Conservation (phyloP, 164 flowering plant species). For the Cinnamomum chago region DNA sequence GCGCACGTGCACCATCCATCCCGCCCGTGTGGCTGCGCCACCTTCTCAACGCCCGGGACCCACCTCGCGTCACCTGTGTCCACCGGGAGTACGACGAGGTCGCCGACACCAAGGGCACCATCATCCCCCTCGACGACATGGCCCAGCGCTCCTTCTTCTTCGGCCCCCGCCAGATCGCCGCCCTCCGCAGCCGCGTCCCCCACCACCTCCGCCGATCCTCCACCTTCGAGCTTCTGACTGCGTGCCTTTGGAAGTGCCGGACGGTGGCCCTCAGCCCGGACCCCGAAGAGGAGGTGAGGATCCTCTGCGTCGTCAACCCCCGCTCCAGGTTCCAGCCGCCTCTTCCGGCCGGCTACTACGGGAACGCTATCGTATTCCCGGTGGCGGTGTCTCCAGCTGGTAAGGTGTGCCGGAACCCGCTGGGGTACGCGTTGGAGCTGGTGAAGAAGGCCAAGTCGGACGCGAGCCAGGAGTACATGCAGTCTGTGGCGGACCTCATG, state of each 20-base stretch:
- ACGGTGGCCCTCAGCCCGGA: constrained; percentile 20
- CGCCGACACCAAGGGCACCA: constrained; percentile 9
- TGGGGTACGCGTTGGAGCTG: constrained; percentile 22
- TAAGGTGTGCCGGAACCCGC: constrained; percentile 11
- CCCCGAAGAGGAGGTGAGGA: constrained; percentile 19
- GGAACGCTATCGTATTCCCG: constrained; percentile 17
- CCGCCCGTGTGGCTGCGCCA: constrained; percentile 23
- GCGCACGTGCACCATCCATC: constrained; percentile 21
- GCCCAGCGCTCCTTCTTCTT: constrained; percentile 25
- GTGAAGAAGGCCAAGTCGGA: constrained; percentile 18
- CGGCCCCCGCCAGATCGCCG: constrained; percentile 14
- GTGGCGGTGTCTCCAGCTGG: constrained; percentile 13
- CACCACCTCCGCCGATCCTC: constrained; percentile 7
- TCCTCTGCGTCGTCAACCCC: constrained; percentile 12
- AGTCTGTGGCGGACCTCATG: constrained; percentile 25
- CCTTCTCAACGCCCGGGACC: constrained; percentile 21
- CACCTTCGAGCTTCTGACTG: constrained; percentile 20
- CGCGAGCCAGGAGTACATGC: constrained; percentile 26
- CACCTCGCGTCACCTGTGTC: constrained; percentile 13
- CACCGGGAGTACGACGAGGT: constrained; percentile 23
- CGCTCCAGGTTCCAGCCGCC: constrained; percentile 9
- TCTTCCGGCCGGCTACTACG: constrained; percentile 25
- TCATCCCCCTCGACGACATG: constrained; percentile 13
- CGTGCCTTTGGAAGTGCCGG: constrained; percentile 32
- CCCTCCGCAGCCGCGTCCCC: constrained; percentile 11